Percentiles rank a stretch among this genome's conserved stretches.
These are phyloP conservation scores for Entelexis sorbosivorans DNA, from an alignment of 1,139 yeast genomes.

Conservation along the genomic window DNA sequence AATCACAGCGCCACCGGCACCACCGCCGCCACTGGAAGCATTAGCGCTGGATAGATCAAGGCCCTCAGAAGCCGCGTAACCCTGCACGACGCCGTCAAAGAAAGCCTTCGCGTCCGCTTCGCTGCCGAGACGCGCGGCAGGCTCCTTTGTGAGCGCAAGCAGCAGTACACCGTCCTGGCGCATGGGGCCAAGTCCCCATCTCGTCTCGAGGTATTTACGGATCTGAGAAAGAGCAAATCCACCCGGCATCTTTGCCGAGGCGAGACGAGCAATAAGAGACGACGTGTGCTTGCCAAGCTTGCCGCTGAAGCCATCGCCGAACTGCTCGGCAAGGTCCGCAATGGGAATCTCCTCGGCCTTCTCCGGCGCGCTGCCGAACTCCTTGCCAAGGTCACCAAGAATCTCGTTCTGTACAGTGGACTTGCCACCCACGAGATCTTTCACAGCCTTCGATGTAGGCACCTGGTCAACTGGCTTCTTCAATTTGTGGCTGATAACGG, in stretches of 20 bases:
- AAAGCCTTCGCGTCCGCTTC: conserved; percentile 85
- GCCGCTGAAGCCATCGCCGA: conserved; percentile 84
- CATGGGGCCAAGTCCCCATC: conserved; percentile 86
- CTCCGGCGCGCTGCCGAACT: conserved; percentile 94
- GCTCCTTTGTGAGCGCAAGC: conserved; percentile 77
- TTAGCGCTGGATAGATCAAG: conserved; percentile 61
- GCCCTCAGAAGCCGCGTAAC: conserved; percentile 77
- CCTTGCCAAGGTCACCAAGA: conserved; percentile 95
- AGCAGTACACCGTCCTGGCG: conserved; percentile 87
- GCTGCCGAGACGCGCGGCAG: conserved; percentile 71
- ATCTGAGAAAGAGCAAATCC: conserved; percentile 88
- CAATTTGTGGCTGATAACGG: conserved; percentile 87
- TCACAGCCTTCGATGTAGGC: conserved; percentile 84
- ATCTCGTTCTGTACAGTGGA: conserved; percentile 97
- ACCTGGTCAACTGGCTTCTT: conserved; percentile 80
- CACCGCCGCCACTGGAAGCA: conserved; percentile 41
- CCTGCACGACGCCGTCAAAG: conserved; percentile 70
- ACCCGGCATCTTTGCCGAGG: conserved; percentile 98
- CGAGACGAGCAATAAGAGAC: conserved; percentile 77
- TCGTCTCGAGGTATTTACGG: conserved; percentile 77
- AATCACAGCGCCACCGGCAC: conserved; percentile 43
- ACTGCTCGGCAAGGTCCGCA: conserved; percentile 85
- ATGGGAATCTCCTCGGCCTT: conserved; percentile 97
- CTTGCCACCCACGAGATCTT: conserved; percentile 95
- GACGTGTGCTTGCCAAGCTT: conserved; percentile 86